Evolutionary conservation across 2,329 filamentous ascomycete genomes (phyloP), one percentile per base, ranked within the genome.

Genomic region (Neobulgaria alba): DNA sequence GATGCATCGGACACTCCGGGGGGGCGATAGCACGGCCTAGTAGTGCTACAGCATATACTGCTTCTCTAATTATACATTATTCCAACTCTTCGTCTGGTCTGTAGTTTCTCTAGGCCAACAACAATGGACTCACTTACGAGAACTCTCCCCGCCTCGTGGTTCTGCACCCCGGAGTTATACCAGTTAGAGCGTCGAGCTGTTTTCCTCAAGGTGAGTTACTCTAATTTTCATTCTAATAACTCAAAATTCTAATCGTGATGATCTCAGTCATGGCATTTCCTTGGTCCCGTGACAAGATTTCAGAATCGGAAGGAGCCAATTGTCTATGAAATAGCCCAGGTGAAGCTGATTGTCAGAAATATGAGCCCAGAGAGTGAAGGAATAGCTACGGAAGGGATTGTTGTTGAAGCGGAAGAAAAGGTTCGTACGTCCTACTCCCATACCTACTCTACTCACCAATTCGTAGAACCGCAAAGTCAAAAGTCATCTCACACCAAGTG

Each of bases 141-240:
- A 47, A 72, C 69, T 15, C 57, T 73, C 29, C 69, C 69, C n/a
- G 68, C 69, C 10, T 72, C 68, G 1, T 72, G 69, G 69, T 73
- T 71, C 45, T 64, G 64, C 49, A 72, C 66, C 43, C 49, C 56
- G 23, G 60, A 67, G 12, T 57, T 73, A 8, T 72, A 72, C 55
- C 64, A 70, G 34, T 61, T 73, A 38, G 69, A 72, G 53, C 60
- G 67, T 33, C 58, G 65, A 36, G 67, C 67, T 4, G 66, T 73
- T 8, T 72, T 72, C 48, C 41, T 67, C 33, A 72, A 71, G 52
- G 67, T 65, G 36, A 21, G 29, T 19, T 15, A 9, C 4, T n/a
- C 14, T 10, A 31, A 17, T 9, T n/a, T 23, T 5, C n/a, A n/a
- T n/a, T 2, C 10, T 18, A 16, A 3, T 5, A 34, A 10, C 14